Base-by-base conservation (phyloP, 2,329 filamentous ascomycete genomes). In the Penicillium sp. region DNA sequence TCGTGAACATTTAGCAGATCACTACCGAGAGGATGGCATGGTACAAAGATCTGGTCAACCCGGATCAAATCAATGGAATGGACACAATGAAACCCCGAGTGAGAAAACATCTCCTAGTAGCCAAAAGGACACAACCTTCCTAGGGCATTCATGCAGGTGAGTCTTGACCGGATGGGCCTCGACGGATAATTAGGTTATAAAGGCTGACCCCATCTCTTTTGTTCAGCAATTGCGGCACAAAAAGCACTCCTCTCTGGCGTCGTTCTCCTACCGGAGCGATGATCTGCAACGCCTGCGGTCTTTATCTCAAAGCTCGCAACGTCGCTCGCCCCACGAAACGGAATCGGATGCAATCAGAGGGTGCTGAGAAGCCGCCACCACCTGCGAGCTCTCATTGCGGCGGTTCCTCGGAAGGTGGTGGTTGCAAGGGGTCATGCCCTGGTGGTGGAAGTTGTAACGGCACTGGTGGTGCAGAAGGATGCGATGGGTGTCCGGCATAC, bases 251-350 rank as follows among this genome's bases (percentile, higher is more conserved):
- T 22, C 73, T 98, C 33, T 98, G 93, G 93, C 82, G 93, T 65
- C 82, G 93, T 63, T 95, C 91, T 15, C 91, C 91, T 0, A 84
- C 90, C 61, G 93, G 93, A 28, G 86, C 88, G 48, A 96, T 89
- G 26, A 97, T 98, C 53, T 98, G 93, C 73, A 98, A 98, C 71
- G 93, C 93, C 6, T 98, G 93, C 64, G 93, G 93, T 37, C 77
- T 98, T 15, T 98, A 98, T 68, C 77, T 88, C 55, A 97, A 97
- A 69, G 90, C 91, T 9, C 82, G 93, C 58, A 97, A 97, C 66
- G 86, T 91, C 54, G 83, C 88, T 60, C 82, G 93, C 44, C 93
- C 93, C 13, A 93, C 88, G 6, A 95, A 89, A 61, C 74, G 96
- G 51, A 96, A 95, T 72, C 85, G 89, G 53, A 53, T 56, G 15